Evolutionary conservation across 2,329 filamentous ascomycete species (phyloP).

Genomic region (Aspergillus viridinutans): DNA sequence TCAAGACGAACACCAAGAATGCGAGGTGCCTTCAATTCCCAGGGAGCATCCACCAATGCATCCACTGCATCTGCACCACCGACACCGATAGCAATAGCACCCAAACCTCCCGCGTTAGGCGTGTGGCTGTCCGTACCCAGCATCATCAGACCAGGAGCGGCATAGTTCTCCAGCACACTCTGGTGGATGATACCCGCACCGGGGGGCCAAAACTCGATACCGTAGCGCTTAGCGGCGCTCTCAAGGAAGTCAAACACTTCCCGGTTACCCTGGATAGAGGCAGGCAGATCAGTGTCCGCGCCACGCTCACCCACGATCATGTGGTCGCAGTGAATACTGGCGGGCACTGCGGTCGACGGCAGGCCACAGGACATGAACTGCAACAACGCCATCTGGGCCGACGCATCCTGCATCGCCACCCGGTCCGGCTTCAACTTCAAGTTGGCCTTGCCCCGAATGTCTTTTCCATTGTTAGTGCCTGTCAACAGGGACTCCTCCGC

Average conservation of each 20-base stretch:
- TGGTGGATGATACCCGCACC: slow-evolving; percentile 96
- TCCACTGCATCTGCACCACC: slow-evolving; percentile 97
- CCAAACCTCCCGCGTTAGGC: slow-evolving; percentile 92
- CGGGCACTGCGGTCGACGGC: slow-evolving; percentile 83
- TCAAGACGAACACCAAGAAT: slow-evolving; percentile 80
- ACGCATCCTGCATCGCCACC: slow-evolving; percentile 98
- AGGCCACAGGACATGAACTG: slow-evolving; percentile 98
- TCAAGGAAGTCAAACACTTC: slow-evolving; percentile 98
- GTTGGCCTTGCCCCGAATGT: slow-evolving; percentile 83
- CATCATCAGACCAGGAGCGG: slow-evolving; percentile 97
- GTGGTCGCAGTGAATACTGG: slow-evolving; percentile 98
- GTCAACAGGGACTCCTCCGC: slow-evolving; percentile 81
- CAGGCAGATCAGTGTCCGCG: slow-evolving; percentile 76
- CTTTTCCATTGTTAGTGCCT: slow-evolving; percentile 75
- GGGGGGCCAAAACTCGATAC: slow-evolving; percentile 93
- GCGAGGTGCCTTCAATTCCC: slow-evolving; percentile 94
- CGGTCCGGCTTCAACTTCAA: slow-evolving; percentile 96
- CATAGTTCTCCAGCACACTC: slow-evolving; percentile 96
- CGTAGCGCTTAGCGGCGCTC: slow-evolving; percentile 84
- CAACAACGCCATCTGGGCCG: slow-evolving; percentile 94
- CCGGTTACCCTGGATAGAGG: slow-evolving; percentile 85
- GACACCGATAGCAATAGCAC: slow-evolving; percentile 92
- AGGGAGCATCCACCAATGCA: slow-evolving; percentile 90
- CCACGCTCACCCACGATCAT: slow-evolving; percentile 95
- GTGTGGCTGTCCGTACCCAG: slow-evolving; percentile 96